Evolutionary conservation across 495 filamentous ascomycete species (phyloP).

Genomic region (Polyplosphaeria fusca): DNA sequence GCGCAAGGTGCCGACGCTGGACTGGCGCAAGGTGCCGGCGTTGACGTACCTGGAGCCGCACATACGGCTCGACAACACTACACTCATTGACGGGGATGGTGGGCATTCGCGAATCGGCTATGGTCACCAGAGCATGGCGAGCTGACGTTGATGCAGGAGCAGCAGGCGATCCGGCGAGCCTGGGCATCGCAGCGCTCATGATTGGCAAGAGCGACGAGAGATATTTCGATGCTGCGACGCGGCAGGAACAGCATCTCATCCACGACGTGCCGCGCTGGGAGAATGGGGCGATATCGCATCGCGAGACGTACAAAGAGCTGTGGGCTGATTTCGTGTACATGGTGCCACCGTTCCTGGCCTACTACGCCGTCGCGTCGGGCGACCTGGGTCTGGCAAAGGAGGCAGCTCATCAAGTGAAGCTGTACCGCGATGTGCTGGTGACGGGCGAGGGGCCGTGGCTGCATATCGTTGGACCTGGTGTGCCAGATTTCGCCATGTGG

Average conservation of each 20-base stretch:
- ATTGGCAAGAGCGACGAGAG: slow-evolving; percentile 43
- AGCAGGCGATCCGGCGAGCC: slow-evolving; percentile 44
- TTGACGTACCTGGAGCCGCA: slow-evolving; percentile 40
- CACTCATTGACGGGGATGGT: slow-evolving; percentile 20
- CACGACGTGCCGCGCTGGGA: slow-evolving; percentile 45
- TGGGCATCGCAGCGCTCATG: slow-evolving; percentile 48
- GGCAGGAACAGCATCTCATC: slow-evolving; percentile 42
- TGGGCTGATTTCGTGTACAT: slow-evolving; percentile 55
- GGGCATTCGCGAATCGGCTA: too few relatives aligned
- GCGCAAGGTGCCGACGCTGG: slow-evolving; percentile 41
- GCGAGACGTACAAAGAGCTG: slow-evolving; percentile 45
- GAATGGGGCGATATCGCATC: slow-evolving; percentile 53
- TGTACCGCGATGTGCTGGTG: slow-evolving; percentile 46
- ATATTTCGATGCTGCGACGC: slow-evolving; percentile 37
- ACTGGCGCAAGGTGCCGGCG: slow-evolving; percentile 33
- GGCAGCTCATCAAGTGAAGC: slow-evolving; percentile 44
- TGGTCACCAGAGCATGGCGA: too few relatives aligned
- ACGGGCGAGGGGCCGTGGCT: slow-evolving; percentile 43
- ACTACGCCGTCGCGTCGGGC: slow-evolving; percentile 45
- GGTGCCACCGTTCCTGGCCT: slow-evolving; percentile 54
- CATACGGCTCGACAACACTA: slow-evolving; percentile 10
- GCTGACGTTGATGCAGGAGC: slow-evolving; percentile 26
- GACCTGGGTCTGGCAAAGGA: slow-evolving; percentile 40
- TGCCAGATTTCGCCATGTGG: slow-evolving; percentile 48
- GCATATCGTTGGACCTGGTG: slow-evolving; percentile 49